These are phyloP conservation scores for Bruguiera gymnorhiza DNA, from an alignment of 345 rosid species.

Conservation along the genomic window DNA sequence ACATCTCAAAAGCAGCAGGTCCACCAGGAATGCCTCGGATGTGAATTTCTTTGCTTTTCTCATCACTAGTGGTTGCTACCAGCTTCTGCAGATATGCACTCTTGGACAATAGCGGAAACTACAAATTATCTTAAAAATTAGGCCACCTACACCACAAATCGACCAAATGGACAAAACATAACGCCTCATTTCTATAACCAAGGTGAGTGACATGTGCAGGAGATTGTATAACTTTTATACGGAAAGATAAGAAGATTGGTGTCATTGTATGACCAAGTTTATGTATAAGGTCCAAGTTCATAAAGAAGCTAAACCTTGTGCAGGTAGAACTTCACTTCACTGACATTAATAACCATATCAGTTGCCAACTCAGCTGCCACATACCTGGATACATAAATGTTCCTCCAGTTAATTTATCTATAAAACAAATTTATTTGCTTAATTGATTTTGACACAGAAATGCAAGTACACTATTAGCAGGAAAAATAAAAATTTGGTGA, in stretches of 20 bases:
- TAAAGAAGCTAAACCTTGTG: conserved; percentile 55
- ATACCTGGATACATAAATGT: conserved; percentile 37
- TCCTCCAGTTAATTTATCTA: conserved; percentile 3
- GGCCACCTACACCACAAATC: not conserved
- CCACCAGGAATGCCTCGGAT: conserved; percentile 80
- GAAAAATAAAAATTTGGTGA: too few species aligned
- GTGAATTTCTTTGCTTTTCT: conserved; percentile 51
- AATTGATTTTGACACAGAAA: too few species aligned
- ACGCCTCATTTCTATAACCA: not conserved
- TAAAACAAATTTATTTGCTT: not conserved
- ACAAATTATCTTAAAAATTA: conserved; percentile 12
- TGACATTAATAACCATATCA: conserved; percentile 50
- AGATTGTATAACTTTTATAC: too few species aligned
- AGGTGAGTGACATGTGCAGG: not conserved
- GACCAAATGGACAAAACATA: conserved; percentile 1
- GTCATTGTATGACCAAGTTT: not conserved
- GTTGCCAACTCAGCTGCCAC: conserved; percentile 64
- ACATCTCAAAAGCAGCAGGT: conserved; percentile 73
- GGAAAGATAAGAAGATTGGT: too few species aligned
- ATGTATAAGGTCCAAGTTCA: conserved; percentile 8
- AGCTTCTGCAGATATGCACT: conserved; percentile 62
- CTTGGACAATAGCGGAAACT: conserved; percentile 76
- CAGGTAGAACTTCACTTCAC: conserved; percentile 56
- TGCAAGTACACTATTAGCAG: too few species aligned
- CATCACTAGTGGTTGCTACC: conserved; percentile 45